These are phyloP conservation scores for Nicotiana undulata DNA, from an alignment of 257 asterid genomes.

Conservation along the genomic window DNA sequence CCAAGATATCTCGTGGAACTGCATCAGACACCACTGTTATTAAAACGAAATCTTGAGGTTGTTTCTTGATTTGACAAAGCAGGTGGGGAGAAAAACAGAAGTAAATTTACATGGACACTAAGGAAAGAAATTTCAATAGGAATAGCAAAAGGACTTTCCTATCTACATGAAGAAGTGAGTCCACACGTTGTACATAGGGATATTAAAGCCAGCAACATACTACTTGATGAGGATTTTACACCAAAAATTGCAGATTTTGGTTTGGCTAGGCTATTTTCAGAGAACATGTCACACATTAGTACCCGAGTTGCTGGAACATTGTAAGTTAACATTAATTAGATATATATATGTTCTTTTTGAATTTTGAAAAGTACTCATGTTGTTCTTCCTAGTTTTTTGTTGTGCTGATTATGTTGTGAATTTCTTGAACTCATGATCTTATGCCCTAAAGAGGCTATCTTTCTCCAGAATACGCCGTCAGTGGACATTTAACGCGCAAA, in stretches of 20 bases:
- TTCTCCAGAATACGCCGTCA: slow-evolving; percentile 75
- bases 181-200: slow-evolving; percentile 75
- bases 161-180: slow-evolving; percentile 61
- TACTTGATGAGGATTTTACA: slow-evolving; percentile 46
- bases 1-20: too few species aligned
- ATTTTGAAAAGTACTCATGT: not conserved
- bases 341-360: not conserved
- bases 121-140: slow-evolving; percentile 49
- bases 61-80: not conserved
- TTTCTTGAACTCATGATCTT: not conserved
- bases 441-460: slow-evolving; percentile 56
- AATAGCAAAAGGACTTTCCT: slow-evolving; percentile 51
- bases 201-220: slow-evolving; percentile 67
- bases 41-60: not conserved
- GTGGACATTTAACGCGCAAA: slow-evolving; percentile 67
- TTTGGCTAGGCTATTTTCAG: slow-evolving; percentile 57
- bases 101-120: slow-evolving; percentile 43
- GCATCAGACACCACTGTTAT: too few species aligned
- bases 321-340: slow-evolving; percentile 29
- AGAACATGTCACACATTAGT: slow-evolving; percentile 51
- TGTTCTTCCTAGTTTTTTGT: not conserved
- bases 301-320: slow-evolving; percentile 86
- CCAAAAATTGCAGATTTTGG: slow-evolving; percentile 84
- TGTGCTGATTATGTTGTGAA: slow-evolving; percentile 12
- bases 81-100: slow-evolving; percentile 51